Conservation (phyloP, 345 rosid species). For the Excoecaria agallocha region DNA sequence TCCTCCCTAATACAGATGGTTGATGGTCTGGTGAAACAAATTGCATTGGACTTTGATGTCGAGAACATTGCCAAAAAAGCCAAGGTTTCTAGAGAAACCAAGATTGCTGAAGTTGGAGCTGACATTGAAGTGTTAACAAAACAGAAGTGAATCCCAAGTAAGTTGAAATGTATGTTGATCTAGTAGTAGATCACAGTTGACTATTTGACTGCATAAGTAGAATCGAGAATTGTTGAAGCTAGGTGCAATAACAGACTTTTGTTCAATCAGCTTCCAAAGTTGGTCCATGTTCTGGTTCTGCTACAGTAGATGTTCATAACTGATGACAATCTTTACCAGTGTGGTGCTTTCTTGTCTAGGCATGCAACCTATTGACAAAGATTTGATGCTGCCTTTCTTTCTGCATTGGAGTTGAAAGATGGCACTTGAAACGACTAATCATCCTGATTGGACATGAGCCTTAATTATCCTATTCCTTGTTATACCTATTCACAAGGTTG, state of each 20-base stretch:
- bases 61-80: slow-evolving; percentile 63
- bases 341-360: not conserved
- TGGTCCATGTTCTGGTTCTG: not conserved
- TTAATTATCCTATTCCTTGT: too few relatives aligned
- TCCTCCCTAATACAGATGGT: slow-evolving; percentile 61
- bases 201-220: not conserved
- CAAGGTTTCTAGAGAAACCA: slow-evolving; percentile 65
- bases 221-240: not conserved
- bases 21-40: slow-evolving; percentile 72
- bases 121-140: slow-evolving; percentile 63
- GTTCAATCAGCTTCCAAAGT: not conserved
- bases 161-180: not conserved
- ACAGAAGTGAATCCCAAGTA: slow-evolving; percentile 38
- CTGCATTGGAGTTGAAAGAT: not conserved
- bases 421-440: not conserved
- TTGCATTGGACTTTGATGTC: slow-evolving; percentile 85
- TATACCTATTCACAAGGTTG: too few relatives aligned
- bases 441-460: not conserved
- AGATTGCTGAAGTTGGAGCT: slow-evolving; percentile 74
- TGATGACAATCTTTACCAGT: not conserved
- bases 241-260: not conserved
- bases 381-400: not conserved
- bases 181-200: not conserved
- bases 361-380: not conserved
- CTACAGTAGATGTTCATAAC: not conserved